Percentiles rank a stretch among this genome's conserved stretches.
phyloP scores from a whole-genome alignment of 257 asterid genomes.

The Fraxinus cuspidata region DNA sequence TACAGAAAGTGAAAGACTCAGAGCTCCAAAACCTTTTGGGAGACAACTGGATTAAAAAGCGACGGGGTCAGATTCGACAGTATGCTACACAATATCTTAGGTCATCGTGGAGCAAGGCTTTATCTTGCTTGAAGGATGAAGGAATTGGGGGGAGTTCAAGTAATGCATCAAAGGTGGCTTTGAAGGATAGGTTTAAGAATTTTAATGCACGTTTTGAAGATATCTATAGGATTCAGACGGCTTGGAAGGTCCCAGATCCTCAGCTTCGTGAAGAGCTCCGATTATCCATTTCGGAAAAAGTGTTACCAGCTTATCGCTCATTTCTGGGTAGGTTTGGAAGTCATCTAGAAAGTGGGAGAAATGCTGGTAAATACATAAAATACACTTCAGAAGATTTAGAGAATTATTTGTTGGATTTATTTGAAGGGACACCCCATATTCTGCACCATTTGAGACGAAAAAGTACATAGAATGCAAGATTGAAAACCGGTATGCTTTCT shows the following conservation, averaged over 20 bases:
- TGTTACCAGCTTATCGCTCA: conserved; percentile 93
- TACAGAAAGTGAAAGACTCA: conserved; percentile 88
- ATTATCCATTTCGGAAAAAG: conserved; percentile 88
- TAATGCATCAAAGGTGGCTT: conserved; percentile 72
- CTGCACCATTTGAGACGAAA: conserved; percentile 89
- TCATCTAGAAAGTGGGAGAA: conserved; percentile 83
- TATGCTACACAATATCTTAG: conserved; percentile 89
- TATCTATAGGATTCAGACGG: conserved; percentile 76
- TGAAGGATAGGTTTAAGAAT: conserved; percentile 89
- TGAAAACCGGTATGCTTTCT: conserved; percentile 41
- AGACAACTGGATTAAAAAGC: conserved; percentile 77
- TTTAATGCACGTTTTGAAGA: conserved; percentile 94
- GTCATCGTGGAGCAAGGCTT: conserved; percentile 84
- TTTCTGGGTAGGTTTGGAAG: conserved; percentile 84
- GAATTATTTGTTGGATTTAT: conserved; percentile 77
- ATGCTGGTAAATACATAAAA: conserved; percentile 83
- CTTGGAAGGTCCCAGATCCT: conserved; percentile 94
- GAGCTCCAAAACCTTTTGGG: conserved; percentile 81
- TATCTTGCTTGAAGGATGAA: conserved; percentile 83
- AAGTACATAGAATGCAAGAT: conserved; percentile 44
- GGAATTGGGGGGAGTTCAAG: conserved; percentile 84
- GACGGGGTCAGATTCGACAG: conserved; percentile 79
- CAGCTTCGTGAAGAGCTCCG: conserved; percentile 97
- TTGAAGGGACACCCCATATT: conserved; percentile 84
- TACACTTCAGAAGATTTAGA: conserved; percentile 82